Conservation (phyloP, 202 grass and related monocot genomes). For the Dendrocalamus latiflorus region DNA sequence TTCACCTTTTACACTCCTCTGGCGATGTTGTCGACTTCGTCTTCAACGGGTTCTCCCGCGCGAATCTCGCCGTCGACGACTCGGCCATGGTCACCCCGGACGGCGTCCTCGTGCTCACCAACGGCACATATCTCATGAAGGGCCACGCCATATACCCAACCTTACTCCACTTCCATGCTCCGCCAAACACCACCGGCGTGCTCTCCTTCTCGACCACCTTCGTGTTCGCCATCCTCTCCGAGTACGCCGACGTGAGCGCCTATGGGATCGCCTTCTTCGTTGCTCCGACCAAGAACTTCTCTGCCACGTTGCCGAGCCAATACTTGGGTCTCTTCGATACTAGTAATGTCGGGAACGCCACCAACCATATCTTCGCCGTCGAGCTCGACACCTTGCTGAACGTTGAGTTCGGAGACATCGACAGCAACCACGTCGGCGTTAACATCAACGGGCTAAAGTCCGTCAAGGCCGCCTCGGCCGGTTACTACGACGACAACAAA, state of each 20-base stretch:
- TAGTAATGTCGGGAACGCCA: conserved; percentile 26
- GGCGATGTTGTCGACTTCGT: background rate
- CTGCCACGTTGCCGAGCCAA: conserved; percentile 29
- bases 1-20: too few species aligned
- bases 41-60: conserved; percentile 23
- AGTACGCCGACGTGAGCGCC: conserved; percentile 11
- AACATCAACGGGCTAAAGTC: conserved; percentile 40
- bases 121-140: too few species aligned
- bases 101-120: too few species aligned
- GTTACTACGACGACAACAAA: conserved; percentile 30
- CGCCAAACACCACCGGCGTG: background rate
- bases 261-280: conserved; percentile 37
- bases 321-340: conserved; percentile 35
- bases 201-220: conserved; percentile 54
- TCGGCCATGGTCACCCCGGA: conserved; percentile 2
- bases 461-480: conserved; percentile 4
- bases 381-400: conserved; percentile 51
- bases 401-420: conserved; percentile 34
- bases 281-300: conserved; percentile 15
- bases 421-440: conserved; percentile 55
- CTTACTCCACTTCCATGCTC: too few species aligned
- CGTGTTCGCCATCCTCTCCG: conserved; percentile 32
- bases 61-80: conserved; percentile 17
- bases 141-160: conserved; percentile 22
- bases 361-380: conserved; percentile 47